These are phyloP conservation scores for Fusarium humuli DNA, from an alignment of 2,329 filamentous ascomycete genomes.

Conservation along the genomic window DNA sequence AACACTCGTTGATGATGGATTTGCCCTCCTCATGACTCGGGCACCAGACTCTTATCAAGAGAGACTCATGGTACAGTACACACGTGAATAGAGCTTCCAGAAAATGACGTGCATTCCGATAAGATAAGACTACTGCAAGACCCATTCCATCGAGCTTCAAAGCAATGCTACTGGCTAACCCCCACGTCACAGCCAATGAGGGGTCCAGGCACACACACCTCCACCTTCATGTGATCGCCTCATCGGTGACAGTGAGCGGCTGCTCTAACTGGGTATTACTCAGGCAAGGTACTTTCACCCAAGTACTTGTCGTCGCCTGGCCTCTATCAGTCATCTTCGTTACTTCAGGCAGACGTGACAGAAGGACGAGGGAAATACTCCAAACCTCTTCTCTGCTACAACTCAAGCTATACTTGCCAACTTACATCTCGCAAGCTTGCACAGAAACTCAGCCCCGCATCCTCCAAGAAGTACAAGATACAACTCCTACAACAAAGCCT, in stretches of 20 bases:
- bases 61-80: not conserved
- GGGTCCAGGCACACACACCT: slow-evolving; percentile 33
- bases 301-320: not conserved
- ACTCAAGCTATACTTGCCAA: not conserved
- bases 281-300: slow-evolving; percentile 14
- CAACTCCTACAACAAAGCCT: slow-evolving; percentile 3
- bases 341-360: slow-evolving; percentile 2
- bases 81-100: slow-evolving; percentile 27
- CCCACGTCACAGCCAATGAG: slow-evolving; percentile 37
- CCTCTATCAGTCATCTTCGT: slow-evolving; percentile 27
- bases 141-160: not conserved
- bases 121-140: slow-evolving; percentile 25
- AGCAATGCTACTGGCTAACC: slow-evolving; percentile 12
- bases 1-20: not conserved
- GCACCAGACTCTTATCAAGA: slow-evolving; percentile 14
- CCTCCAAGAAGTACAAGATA: not conserved
- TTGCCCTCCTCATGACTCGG: slow-evolving; percentile 18
- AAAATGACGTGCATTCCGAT: slow-evolving; percentile 38
- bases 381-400: not conserved
- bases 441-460: slow-evolving; percentile 31
- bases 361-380: not conserved
- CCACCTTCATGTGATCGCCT: slow-evolving; percentile 49
- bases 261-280: slow-evolving; percentile 8
- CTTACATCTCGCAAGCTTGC: not conserved
- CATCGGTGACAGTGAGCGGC: slow-evolving; percentile 31